Evolutionary conservation across 208 protist species (phyloP), one percentile per base, ranked within the genome.

Genomic region (Leishmania turanica): DNA sequence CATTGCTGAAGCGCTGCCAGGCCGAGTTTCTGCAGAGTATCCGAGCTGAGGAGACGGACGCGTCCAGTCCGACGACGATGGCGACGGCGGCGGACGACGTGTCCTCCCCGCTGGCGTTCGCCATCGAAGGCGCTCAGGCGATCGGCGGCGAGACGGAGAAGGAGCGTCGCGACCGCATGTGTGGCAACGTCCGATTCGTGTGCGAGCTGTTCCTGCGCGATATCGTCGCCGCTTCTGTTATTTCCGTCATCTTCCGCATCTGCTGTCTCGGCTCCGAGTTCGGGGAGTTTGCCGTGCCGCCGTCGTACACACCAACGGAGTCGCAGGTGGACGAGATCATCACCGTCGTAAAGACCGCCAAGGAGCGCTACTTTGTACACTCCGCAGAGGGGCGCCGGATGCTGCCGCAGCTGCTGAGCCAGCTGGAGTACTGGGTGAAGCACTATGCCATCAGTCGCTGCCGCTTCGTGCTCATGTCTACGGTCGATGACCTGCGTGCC

Each of bases 121-220:
- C 78, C 34, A 65, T 62, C n/a, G 68, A 75, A 24, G n/a, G 47
- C 21, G 56, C 75, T 40, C 64, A 65, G 45, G 83, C 86, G 42
- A 19, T 54, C 1, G 68, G n/a, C 54, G 68, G 72, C 40, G 87
- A 88, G 78, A 81, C 87, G 74, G 79, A 84, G 45, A 92, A 91
- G 81, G 86, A 93, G 80, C 84, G 85, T 15, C 88, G 92, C 0
- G 88, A 95, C 62, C 76, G 79, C 31, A 89, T 92, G 80, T 93
- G 90, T 66, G 94, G 94, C 69, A 96, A 90, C 83, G 90, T 95
- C 19, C 87, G 81, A 58, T 97, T 97, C 82, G 86, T 96, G 71
- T 87, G 90, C 60, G 91, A 97, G 86, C 86, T 97, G 7, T 94
- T 90, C 74, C 74, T 94, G 66, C 88, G 88, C 53, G 84, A 91